Evolutionary conservation across 176 grass and related monocot species (phyloP).

Genomic region (Saccharum spontaneum): DNA sequence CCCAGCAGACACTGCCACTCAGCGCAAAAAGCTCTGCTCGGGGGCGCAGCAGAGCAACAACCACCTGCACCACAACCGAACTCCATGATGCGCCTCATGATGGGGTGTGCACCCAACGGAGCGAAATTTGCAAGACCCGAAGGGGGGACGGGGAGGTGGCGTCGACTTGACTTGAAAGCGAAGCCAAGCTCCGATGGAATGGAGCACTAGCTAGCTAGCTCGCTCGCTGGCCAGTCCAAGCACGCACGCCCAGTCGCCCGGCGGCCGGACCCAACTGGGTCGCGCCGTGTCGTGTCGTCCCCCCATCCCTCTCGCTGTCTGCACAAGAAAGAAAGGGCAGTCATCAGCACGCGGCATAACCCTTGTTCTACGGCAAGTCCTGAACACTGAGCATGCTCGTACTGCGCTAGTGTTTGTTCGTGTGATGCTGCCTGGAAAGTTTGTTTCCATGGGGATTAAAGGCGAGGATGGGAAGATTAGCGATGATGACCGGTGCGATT

Average conservation of each 20-base stretch:
- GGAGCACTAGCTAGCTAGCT: not conserved
- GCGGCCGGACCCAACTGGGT: not conserved
- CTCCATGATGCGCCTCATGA: constrained; percentile 66
- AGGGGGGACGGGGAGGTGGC: not conserved
- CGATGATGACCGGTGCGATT: constrained; percentile 47
- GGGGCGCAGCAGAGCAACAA: constrained; percentile 45
- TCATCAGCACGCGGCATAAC: not conserved
- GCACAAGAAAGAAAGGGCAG: not conserved
- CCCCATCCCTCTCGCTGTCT: not conserved
- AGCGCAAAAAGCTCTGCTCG: not conserved
- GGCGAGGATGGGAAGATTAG: constrained; percentile 22
- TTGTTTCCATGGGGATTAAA: not conserved
- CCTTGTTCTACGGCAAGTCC: constrained; percentile 51
- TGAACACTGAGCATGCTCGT: not conserved
- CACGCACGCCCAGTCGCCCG: not conserved
- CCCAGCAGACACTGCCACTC: constrained; percentile 19
- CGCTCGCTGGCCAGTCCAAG: not conserved
- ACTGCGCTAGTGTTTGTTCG: not conserved
- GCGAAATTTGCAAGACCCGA: constrained; percentile 21
- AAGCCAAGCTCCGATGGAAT: constrained; percentile 35
- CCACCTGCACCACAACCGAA: constrained; percentile 68
- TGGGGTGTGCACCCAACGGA: constrained; percentile 43
- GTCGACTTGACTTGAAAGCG: constrained; percentile 71
- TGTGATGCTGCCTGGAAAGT: constrained; percentile 21
- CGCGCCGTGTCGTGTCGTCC: not conserved